Evolutionary conservation across 495 filamentous ascomycete genomes (phyloP).

Genomic region (Aspergillus affinis): DNA sequence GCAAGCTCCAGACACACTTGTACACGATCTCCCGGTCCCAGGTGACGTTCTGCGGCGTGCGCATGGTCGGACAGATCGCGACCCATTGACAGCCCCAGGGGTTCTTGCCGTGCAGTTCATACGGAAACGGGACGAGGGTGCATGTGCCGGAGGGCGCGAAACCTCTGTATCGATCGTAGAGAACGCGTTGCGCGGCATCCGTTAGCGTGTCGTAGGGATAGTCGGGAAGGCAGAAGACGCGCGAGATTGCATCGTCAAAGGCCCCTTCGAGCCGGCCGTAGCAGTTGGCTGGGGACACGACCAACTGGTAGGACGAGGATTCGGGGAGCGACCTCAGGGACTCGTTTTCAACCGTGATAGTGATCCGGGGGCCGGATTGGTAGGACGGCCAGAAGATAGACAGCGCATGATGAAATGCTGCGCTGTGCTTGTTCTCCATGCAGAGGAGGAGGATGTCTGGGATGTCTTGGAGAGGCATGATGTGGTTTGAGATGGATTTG

Average conservation of each 20-base stretch:
- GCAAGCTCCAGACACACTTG: conserved; percentile 52
- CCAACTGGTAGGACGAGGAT: conserved; percentile 37
- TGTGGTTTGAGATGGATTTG: neutral
- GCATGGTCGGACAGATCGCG: conserved; percentile 54
- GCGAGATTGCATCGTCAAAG: conserved; percentile 54
- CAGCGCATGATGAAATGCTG: conserved; percentile 14
- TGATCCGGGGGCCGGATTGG: conserved; percentile 7
- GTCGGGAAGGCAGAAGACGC: conserved; percentile 39
- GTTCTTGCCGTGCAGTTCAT: conserved; percentile 26
- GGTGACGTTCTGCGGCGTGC: conserved; percentile 32
- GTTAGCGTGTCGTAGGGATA: conserved; percentile 48
- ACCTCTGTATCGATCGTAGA: conserved; percentile 49
- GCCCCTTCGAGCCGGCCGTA: conserved; percentile 51
- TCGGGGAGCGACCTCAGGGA: conserved; percentile 10
- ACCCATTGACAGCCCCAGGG: conserved; percentile 41
- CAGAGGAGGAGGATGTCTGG: conserved; percentile 20
- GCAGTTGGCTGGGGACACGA: conserved; percentile 55
- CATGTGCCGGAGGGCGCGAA: conserved; percentile 51
- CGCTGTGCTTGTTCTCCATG: conserved; percentile 19
- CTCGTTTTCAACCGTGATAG: conserved; percentile 5
- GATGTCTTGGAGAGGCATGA: conserved; percentile 10
- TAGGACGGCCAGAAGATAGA: conserved; percentile 7
- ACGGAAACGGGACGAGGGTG: conserved; percentile 43
- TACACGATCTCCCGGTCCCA: conserved; percentile 58
- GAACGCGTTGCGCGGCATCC: conserved; percentile 32